These are phyloP conservation scores for Paraphoma sp. DNA, from an alignment of 2,329 filamentous ascomycete genomes.

Conservation along the genomic window DNA sequence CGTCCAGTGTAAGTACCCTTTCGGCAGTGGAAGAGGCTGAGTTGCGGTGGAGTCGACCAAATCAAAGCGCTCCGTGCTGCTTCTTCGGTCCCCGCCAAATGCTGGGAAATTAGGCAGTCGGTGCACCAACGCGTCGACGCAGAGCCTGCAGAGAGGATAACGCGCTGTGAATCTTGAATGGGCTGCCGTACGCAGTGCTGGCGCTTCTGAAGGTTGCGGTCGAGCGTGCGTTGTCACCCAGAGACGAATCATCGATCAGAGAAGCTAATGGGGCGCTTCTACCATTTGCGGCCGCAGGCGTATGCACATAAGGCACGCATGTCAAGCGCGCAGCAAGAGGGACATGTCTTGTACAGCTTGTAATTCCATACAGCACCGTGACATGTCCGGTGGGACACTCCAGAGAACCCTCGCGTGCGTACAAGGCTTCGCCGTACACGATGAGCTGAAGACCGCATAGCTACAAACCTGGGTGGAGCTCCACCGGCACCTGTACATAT, in stretches of 20 bases:
- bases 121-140: conserved; percentile 25
- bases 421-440: too few relatives aligned
- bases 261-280: conserved; percentile 23
- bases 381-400: too few relatives aligned
- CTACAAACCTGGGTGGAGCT: too few relatives aligned
- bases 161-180: conserved; percentile 30
- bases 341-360: too few relatives aligned
- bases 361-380: too few relatives aligned
- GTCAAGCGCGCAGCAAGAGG: not conserved
- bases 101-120: conserved; percentile 24
- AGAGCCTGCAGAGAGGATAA: conserved; percentile 11
- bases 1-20: conserved; percentile 1
- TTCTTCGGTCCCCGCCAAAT: conserved; percentile 27
- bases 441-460: too few relatives aligned
- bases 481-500: too few relatives aligned
- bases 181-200: conserved; percentile 25
- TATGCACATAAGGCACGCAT: conserved; percentile 6
- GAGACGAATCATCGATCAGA: conserved; percentile 37
- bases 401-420: too few relatives aligned
- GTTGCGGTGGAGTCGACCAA: conserved; percentile 37
- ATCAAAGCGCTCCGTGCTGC: conserved; percentile 41
- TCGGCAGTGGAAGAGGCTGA: conserved; percentile 9
- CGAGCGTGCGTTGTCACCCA: conserved; percentile 24
- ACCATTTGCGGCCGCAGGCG: conserved; percentile 11
- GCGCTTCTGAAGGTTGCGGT: conserved; percentile 31